Base-by-base conservation (phyloP, 345 rosid species). In the Odontarrhena argentea region DNA sequence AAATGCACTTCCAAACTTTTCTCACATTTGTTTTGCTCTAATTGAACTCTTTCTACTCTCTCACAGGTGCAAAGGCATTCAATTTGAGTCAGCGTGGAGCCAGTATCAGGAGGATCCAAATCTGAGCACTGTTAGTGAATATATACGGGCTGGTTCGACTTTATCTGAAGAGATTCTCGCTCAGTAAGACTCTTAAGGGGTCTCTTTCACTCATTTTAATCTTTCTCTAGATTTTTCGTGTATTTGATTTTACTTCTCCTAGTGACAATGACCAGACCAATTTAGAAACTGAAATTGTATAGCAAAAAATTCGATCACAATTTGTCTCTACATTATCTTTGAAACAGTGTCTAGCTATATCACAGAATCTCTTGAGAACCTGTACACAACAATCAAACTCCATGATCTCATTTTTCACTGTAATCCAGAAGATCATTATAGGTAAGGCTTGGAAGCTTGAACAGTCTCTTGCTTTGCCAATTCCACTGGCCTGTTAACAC, bases 381-480 rank as follows among this genome's bases (percentile, higher is more conserved):
- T 72, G 8, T 68, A 2, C 60, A 74, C 59, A 26, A 18, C 22
- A 1, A 18, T 60, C 40, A 49, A 57, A 11, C 35, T 11, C 14
- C 35, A 47, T 55, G 26, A 54, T 44, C 41, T 58, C 40, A 65
- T 38, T 35, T 74, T 74, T 68, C 76, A 26, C 15, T 54, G 35
- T 32, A 64, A 73, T 55, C 72, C 63, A 71, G 43, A 9, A 60
- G 26, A 63, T 70, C 59, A 67, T 71, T 68, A 61, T 67, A 77
- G 0, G 67, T 13, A 11, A 86, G 89, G 43, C 77, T 87, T 32
- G 93, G 98, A 81, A 92, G 78, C 80, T 87, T 87, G 47, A 92
- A 84, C 49, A 84, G 68, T 6, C 65, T 84, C 56, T 68, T 70
- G 38, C 85, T 87, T 44, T 46, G 28, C 69, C 74, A 62, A n/a